Percentiles rank a stretch among this genome's conserved stretches.
These are phyloP conservation scores for Entonaema liquescens DNA, from an alignment of 495 filamentous ascomycete genomes.

Conservation along the genomic window DNA sequence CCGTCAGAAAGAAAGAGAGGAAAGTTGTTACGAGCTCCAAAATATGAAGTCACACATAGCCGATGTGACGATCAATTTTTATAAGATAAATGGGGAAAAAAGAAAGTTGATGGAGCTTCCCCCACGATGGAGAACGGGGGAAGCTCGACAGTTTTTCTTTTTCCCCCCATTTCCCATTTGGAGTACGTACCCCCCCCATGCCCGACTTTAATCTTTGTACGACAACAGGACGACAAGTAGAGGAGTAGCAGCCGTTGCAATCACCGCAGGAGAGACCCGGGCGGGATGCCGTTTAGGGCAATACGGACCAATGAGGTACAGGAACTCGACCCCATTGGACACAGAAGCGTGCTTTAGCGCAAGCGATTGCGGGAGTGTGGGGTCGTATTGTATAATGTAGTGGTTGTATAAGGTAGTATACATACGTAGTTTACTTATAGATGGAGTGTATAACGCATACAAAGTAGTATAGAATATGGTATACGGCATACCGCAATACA, in stretches of 20 bases:
- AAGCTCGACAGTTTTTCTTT: conserved; percentile 19
- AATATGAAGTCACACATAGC: conserved; percentile 16
- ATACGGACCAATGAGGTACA: conserved; percentile 25
- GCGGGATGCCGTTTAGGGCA: conserved; percentile 38
- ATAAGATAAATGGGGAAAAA: conserved; percentile 1
- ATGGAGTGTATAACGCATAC: neutral
- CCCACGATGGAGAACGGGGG: conserved; percentile 17
- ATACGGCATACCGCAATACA: too few relatives aligned
- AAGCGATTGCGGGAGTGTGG: neutral
- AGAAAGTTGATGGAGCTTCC: conserved; percentile 17
- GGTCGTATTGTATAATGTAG: conserved; percentile 17
- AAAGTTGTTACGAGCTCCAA: neutral
- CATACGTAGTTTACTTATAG: neutral
- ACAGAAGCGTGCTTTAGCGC: neutral
- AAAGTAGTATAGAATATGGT: too few relatives aligned
- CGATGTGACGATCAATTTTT: neutral
- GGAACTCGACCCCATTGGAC: conserved; percentile 21
- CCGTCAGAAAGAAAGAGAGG: neutral
- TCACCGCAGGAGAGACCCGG: conserved; percentile 21
- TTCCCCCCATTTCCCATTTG: neutral
- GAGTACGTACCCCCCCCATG: neutral
- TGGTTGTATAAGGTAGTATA: too few relatives aligned
- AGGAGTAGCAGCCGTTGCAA: conserved; percentile 7
- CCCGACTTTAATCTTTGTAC: neutral
- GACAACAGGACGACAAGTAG: neutral